These are phyloP conservation scores for Purshia tridentata DNA, from an alignment of 306 rosid species.

Conservation along the genomic window DNA sequence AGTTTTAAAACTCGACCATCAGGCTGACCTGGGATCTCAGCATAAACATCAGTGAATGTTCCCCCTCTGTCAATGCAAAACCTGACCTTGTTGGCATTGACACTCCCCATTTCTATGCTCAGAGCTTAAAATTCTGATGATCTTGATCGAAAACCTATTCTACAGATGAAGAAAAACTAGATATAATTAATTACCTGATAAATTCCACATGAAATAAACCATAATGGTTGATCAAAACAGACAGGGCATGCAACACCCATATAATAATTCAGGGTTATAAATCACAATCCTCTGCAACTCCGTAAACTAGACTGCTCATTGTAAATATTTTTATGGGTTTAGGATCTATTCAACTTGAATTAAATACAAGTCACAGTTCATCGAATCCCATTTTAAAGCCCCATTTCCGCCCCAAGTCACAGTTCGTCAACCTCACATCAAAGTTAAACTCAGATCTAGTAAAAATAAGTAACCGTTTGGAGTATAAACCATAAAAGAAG, in stretches of 20 bases:
- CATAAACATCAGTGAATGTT: constrained; percentile 89
- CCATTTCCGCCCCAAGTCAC: neutral
- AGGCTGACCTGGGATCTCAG: constrained; percentile 70
- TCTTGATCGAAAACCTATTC: neutral
- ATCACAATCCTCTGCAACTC: neutral
- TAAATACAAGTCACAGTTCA: neutral
- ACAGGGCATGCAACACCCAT: neutral
- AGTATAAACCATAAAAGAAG: neutral
- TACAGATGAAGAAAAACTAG: neutral
- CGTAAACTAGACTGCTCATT: neutral
- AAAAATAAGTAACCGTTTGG: neutral
- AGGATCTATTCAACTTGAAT: neutral
- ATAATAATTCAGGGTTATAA: neutral
- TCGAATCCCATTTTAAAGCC: neutral
- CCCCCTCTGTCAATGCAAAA: constrained; percentile 97
- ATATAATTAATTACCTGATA: neutral
- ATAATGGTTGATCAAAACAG: neutral
- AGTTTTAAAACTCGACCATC: constrained; percentile 81
- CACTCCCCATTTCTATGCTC: constrained; percentile 37
- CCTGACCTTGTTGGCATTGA: constrained; percentile 54
- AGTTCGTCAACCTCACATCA: neutral
- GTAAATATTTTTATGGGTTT: neutral
- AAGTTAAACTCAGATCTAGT: neutral
- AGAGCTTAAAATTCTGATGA: constrained; percentile 9
- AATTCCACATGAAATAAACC: neutral